Conservation (phyloP, 345 rosid genomes). For the Syzygium aqueum region DNA sequence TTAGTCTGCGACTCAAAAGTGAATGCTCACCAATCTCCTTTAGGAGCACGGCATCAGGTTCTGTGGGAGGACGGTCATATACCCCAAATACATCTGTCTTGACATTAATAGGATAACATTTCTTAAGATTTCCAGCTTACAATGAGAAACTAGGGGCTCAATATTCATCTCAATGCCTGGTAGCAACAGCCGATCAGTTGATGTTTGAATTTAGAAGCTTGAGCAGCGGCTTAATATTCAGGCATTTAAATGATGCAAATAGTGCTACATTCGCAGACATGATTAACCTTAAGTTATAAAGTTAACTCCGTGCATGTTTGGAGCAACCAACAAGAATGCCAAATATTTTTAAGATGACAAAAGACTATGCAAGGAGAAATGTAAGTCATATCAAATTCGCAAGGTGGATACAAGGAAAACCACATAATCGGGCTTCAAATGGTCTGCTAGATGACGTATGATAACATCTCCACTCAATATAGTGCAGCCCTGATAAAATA, state of each 20-base stretch:
- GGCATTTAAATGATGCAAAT: background rate
- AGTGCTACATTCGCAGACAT: background rate
- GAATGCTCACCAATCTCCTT: conserved; percentile 67
- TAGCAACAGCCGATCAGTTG: background rate
- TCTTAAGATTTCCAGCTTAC: background rate
- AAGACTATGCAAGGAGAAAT: background rate
- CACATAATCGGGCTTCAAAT: conserved; percentile 69
- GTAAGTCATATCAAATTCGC: background rate
- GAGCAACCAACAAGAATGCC: background rate
- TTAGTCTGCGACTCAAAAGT: background rate
- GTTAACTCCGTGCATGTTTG: background rate
- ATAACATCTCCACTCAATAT: conserved; percentile 93
- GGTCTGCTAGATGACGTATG: conserved; percentile 73
- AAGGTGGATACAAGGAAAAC: conserved; percentile 82
- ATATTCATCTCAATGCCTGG: background rate
- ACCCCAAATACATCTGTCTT: conserved; percentile 91
- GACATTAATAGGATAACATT: conserved; percentile 30
- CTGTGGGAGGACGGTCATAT: conserved; percentile 80
- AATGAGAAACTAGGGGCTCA: background rate
- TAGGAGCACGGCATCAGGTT: conserved; percentile 60
- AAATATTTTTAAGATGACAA: background rate
- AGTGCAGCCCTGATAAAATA: conserved; percentile 68
- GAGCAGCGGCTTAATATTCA: background rate
- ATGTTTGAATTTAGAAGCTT: background rate
- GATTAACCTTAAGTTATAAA: background rate